Base-by-base conservation (phyloP, 2,329 filamentous ascomycete species). In the Ambrosiella beaveri region DNA sequence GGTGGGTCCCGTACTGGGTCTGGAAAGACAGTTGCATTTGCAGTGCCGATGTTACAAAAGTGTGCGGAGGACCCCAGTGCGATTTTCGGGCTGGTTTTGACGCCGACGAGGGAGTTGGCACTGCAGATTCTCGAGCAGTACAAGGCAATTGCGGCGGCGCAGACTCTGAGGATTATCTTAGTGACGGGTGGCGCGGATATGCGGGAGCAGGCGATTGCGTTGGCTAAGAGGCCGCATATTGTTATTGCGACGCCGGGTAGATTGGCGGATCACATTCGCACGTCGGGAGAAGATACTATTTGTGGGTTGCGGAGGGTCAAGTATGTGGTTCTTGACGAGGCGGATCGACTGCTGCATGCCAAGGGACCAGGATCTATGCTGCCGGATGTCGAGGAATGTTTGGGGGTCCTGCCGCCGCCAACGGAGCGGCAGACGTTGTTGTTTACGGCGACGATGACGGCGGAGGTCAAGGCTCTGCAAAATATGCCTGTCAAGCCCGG, bases 121-220 rank as follows among this genome's bases (percentile, higher is more conserved):
- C 78, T 97, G 19, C 93, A 98, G 68, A 96, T 98, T 54, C 94
- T 85, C 68, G 93, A 98, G 71, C 93, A 98, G 69, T 84, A 97
- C 73, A 88, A 88, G 67, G 93, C 93, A 12, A 88, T 98, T 58
- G 91, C 88, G 2, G 82, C 89, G 3, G 85, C 87, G 0, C 88
- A 95, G 65, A 86, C 84, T 59, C 79, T 98, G 63, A 95, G 95
- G 69, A 83, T 86, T 3, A 76, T 91, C 50, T 78, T 98, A n/a
- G 78, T 98, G 47, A 97, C 88, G 0, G 93, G 93, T 55, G 93
- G 93, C 41, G 81, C 86, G 37, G 91, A 98, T 67, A 96, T 97
- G 88, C 81, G 88, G 54, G 73, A 83, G 12, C 93, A 98, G 71
- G 91, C 93, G 7, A 84, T 95, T 62, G 85, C 84, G 13, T 78